These are phyloP conservation scores for Hemisphaericaspora nanyangensis DNA, from an alignment of 805 yeast species.

Conservation along the genomic window DNA sequence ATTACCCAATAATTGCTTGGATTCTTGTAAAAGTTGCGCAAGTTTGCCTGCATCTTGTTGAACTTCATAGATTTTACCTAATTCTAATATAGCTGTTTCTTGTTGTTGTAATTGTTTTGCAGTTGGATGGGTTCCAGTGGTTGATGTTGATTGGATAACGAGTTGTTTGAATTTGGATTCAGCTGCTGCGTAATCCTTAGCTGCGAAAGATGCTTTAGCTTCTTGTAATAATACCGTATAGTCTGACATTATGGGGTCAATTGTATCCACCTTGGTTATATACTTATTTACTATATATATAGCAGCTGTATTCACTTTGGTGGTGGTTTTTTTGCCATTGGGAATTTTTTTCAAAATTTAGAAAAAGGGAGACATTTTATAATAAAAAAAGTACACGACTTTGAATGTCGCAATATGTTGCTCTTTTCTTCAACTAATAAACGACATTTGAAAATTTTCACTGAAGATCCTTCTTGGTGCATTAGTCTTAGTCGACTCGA, in stretches of 20 bases:
- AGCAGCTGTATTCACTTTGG: no score
- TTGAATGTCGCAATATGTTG: no score
- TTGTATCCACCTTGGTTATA: not conserved
- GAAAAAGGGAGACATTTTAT: no score
- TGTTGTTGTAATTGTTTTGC: constrained; percentile 34
- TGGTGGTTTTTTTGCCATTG: not conserved
- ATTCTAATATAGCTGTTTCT: constrained; percentile 69
- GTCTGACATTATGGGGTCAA: constrained; percentile 16
- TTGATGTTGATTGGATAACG: constrained; percentile 10
- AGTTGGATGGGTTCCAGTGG: constrained; percentile 5
- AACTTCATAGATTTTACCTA: constrained; percentile 67
- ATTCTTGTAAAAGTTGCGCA: constrained; percentile 56
- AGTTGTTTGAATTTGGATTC: constrained; percentile 56
- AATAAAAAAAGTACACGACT: no score
- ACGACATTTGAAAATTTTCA: no score
- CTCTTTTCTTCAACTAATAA: no score
- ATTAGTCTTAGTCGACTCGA: no score
- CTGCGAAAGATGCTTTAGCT: constrained; percentile 57
- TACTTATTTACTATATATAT: not conserved
- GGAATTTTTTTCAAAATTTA: no score
- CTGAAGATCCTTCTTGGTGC: no score
- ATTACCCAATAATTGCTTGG: constrained; percentile 67
- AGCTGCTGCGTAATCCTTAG: constrained; percentile 51
- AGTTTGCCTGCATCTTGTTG: constrained; percentile 49
- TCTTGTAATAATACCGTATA: constrained; percentile 37